Percentiles rank a stretch among this genome's conserved stretches.
phyloP scores from a whole-genome alignment of 2,329 filamentous ascomycete genomes.

The Beauveria rudraprayagi region DNA sequence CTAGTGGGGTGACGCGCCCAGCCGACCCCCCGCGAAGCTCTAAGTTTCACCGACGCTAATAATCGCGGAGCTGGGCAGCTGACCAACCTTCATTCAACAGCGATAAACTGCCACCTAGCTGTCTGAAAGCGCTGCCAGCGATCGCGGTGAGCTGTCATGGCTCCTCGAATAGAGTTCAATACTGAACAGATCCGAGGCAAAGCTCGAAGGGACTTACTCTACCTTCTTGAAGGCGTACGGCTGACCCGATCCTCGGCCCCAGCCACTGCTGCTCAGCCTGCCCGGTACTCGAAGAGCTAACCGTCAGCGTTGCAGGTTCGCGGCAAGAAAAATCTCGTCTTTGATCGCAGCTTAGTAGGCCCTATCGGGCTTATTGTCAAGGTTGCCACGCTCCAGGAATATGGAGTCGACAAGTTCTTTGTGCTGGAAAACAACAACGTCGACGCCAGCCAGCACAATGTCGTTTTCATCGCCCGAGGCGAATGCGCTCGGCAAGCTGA shows the following conservation, averaged over 20 bases:
- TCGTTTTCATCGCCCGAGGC: slow-evolving; percentile 86
- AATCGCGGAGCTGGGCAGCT: neutral
- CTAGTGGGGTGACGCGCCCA: neutral
- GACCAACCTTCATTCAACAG: slow-evolving; percentile 4
- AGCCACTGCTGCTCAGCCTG: neutral
- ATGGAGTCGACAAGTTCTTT: slow-evolving; percentile 96
- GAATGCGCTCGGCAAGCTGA: slow-evolving; percentile 81
- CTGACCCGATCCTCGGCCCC: slow-evolving; percentile 21
- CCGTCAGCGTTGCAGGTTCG: slow-evolving; percentile 57
- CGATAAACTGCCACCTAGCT: slow-evolving; percentile 14
- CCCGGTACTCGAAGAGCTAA: slow-evolving; percentile 10
- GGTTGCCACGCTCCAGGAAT: slow-evolving; percentile 90
- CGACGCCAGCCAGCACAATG: slow-evolving; percentile 88
- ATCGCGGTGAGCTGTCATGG: slow-evolving; percentile 51
- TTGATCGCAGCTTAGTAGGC: slow-evolving; percentile 84
- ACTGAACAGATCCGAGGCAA: slow-evolving; percentile 70
- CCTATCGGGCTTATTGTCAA: slow-evolving; percentile 88
- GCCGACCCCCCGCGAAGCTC: neutral
- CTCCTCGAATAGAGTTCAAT: slow-evolving; percentile 63
- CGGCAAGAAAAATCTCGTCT: slow-evolving; percentile 96
- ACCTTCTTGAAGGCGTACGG: slow-evolving; percentile 82
- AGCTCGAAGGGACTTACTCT: slow-evolving; percentile 80
- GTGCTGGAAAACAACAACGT: slow-evolving; percentile 93
- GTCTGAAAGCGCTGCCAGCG: slow-evolving; percentile 12
- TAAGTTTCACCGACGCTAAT: slow-evolving; percentile 10